These are phyloP conservation scores for Lophiotrema nucula DNA, from an alignment of 495 filamentous ascomycete species.

Conservation along the genomic window DNA sequence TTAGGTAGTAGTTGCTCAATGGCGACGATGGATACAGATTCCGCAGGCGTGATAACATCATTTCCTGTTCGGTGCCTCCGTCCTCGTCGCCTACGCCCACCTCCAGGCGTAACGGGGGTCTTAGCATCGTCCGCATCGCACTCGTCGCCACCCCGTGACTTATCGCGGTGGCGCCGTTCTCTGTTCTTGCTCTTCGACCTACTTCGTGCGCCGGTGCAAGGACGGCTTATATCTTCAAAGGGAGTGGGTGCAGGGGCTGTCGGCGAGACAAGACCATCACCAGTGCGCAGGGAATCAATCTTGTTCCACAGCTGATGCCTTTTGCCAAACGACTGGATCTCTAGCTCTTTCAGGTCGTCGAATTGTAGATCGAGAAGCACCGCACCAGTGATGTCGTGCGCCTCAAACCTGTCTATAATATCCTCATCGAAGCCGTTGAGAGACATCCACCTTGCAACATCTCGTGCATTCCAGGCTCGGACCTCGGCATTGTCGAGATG, in stretches of 20 bases:
- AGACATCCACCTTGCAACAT: conserved; percentile 81
- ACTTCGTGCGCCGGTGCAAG: conserved; percentile 35
- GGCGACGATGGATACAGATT: conserved; percentile 86
- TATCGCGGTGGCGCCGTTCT: conserved; percentile 26
- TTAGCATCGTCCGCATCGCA: conserved; percentile 40
- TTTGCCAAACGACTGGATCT: conserved; percentile 90
- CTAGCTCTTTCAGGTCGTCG: conserved; percentile 91
- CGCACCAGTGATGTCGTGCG: conserved; percentile 85
- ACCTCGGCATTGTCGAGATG: conserved; percentile 59
- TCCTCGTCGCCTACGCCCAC: conserved; percentile 46
- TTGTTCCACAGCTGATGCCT: conserved; percentile 81
- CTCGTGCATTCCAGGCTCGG: conserved; percentile 62
- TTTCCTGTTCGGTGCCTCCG: conserved; percentile 46
- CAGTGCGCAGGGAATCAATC: conserved; percentile 67
- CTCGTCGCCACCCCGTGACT: conserved; percentile 24
- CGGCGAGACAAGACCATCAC: conserved; percentile 45
- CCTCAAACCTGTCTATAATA: conserved; percentile 77
- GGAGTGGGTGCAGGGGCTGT: conserved; percentile 48
- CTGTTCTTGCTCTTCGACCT: conserved; percentile 34
- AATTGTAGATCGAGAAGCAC: conserved; percentile 83
- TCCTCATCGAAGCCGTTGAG: conserved; percentile 66
- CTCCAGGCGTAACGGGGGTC: conserved; percentile 42
- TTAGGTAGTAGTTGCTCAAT: conserved; percentile 88
- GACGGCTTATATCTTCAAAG: conserved; percentile 42
- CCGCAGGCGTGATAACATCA: conserved; percentile 67